Evolutionary conservation across 2,329 filamentous ascomycete species (phyloP).

Genomic region (Aspergillus viridinutans): DNA sequence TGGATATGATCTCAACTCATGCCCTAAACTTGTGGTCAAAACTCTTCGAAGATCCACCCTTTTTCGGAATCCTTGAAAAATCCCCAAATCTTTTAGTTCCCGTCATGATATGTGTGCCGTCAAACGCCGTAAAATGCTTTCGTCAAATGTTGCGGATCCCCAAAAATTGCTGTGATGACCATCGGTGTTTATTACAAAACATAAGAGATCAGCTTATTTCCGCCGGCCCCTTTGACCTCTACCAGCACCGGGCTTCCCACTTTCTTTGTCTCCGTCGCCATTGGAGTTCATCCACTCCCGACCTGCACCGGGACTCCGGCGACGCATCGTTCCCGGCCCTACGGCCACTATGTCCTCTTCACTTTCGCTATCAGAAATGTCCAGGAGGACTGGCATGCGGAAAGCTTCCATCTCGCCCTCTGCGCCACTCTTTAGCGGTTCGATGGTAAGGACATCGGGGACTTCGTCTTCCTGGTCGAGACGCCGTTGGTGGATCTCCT

Average conservation of each 20-base stretch:
- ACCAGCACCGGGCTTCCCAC: constrained; percentile 18
- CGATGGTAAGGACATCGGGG: constrained; percentile 80
- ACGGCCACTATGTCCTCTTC: constrained; percentile 77
- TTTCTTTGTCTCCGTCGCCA: constrained; percentile 27
- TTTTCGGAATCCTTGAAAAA: not conserved
- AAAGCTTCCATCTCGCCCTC: constrained; percentile 62
- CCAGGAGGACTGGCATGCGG: constrained; percentile 86
- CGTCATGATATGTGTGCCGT: not conserved
- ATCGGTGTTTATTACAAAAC: not conserved
- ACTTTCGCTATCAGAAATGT: constrained; percentile 89
- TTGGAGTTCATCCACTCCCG: constrained; percentile 58
- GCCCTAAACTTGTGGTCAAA: not conserved
- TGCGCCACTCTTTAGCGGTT: constrained; percentile 59
- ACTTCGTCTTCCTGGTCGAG: constrained; percentile 91
- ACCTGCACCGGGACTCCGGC: constrained; percentile 74
- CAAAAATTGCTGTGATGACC: not conserved
- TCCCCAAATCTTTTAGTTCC: not conserved
- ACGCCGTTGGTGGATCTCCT: constrained; percentile 87
- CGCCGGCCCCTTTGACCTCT: constrained; percentile 29
- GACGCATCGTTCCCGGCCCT: constrained; percentile 75
- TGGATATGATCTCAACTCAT: not conserved
- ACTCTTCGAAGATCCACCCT: not conserved
- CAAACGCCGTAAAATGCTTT: not conserved
- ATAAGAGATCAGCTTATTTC: constrained; percentile 18
- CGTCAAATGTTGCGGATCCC: not conserved